A percentile compares a stretch with the other conserved stretches of the same genome.
Evolutionary conservation across 1,284 basidiomycete genomes (phyloP).

Genomic region (Violaceomyces palustris): DNA sequence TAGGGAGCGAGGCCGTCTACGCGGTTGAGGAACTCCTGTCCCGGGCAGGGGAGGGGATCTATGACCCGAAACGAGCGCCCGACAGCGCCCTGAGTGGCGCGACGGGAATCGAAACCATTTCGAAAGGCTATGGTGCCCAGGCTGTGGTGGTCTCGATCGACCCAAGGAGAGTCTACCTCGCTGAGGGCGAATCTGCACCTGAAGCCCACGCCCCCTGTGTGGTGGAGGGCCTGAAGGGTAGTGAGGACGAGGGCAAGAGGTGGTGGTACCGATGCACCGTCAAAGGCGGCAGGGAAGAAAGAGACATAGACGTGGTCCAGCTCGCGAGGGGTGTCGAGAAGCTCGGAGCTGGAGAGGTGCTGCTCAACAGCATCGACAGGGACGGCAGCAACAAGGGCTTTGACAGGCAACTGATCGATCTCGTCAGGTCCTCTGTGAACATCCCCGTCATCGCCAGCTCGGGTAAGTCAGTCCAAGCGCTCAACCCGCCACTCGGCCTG

Average conservation of each 20-base stretch:
- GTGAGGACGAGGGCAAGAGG: conserved; percentile 62
- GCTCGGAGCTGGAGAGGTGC: conserved; percentile 89
- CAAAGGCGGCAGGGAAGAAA: conserved; percentile 79
- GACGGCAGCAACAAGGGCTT: conserved; percentile 92
- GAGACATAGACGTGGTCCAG: conserved; percentile 88
- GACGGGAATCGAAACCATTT: conserved; percentile 90
- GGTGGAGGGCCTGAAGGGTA: conserved; percentile 53
- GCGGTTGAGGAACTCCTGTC: conserved; percentile 74
- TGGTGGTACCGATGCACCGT: conserved; percentile 99
- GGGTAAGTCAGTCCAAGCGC: conserved; percentile 53
- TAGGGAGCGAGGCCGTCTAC: conserved; percentile 90
- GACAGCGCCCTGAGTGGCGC: conserved; percentile 46
- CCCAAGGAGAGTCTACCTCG: conserved; percentile 81
- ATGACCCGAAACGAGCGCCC: conserved; percentile 24
- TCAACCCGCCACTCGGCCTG: no score
- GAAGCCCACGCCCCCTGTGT: conserved; percentile 53
- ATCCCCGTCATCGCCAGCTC: conserved; percentile 94
- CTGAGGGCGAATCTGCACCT: conserved; percentile 57
- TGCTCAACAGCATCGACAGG: conserved; percentile 94
- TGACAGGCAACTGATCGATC: conserved; percentile 72
- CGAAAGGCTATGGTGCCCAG: conserved; percentile 84
- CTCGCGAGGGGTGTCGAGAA: conserved; percentile 80
- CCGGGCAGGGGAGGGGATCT: conserved; percentile 66
- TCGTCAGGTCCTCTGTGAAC: conserved; percentile 68
- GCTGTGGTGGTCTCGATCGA: conserved; percentile 98